A percentile compares a stretch with the other conserved stretches of the same genome.
These are phyloP conservation scores for Onygenales sp. DNA, from an alignment of 2,329 filamentous ascomycete genomes.

Conservation along the genomic window DNA sequence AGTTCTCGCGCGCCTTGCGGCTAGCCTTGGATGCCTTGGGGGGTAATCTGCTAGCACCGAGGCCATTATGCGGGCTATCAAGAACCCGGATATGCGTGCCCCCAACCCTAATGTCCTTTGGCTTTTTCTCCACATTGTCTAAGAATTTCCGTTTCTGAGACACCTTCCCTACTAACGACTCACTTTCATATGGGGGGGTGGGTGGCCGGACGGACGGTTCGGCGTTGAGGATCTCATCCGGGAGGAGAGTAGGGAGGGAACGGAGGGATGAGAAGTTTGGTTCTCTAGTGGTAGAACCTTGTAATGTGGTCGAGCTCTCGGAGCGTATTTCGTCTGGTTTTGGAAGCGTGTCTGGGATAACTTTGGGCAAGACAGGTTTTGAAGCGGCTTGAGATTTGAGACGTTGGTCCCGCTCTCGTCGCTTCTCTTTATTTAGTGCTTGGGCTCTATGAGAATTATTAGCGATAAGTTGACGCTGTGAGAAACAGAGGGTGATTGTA, in stretches of 20 bases:
- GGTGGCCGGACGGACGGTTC: slow-evolving; percentile 33
- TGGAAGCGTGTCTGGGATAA: neutral
- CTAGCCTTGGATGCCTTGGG: slow-evolving; percentile 37
- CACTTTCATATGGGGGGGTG: slow-evolving; percentile 33
- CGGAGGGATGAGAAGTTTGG: slow-evolving; percentile 12
- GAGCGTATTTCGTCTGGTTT: slow-evolving; percentile 27
- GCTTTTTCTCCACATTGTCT: slow-evolving; percentile 37
- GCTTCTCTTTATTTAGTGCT: slow-evolving; percentile 29
- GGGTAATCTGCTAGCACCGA: slow-evolving; percentile 30
- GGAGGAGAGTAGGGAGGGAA: slow-evolving; percentile 41
- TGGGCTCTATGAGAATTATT: slow-evolving; percentile 10
- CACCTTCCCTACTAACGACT: slow-evolving; percentile 10
- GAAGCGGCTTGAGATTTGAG: slow-evolving; percentile 27
- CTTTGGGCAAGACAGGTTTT: neutral
- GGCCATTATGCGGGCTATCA: slow-evolving; percentile 20
- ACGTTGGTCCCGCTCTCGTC: slow-evolving; percentile 29
- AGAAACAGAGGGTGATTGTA: neutral
- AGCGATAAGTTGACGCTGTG: neutral
- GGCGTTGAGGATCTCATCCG: slow-evolving; percentile 41
- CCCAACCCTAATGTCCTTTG: slow-evolving; percentile 43
- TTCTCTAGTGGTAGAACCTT: slow-evolving; percentile 26
- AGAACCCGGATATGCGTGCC: slow-evolving; percentile 42
- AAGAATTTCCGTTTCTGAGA: slow-evolving; percentile 41
- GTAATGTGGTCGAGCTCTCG: slow-evolving; percentile 33
- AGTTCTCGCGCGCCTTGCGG: slow-evolving; percentile 27